Conservation (phyloP, 1,284 basidiomycete species). For the Ceratobasidium sp. region DNA sequence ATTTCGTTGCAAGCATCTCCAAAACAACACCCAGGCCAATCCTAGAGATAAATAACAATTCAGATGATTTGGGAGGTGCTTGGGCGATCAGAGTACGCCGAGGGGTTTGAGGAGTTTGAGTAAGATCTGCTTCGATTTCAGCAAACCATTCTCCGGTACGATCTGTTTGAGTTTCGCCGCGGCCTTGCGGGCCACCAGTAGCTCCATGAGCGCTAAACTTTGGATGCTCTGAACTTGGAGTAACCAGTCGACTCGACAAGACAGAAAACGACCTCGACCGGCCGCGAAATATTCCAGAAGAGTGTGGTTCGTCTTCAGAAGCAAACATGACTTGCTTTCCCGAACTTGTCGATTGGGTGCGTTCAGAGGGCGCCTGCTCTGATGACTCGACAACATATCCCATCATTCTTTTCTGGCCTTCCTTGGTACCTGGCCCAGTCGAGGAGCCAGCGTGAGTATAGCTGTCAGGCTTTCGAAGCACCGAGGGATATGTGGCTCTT, state of each 20-base stretch:
- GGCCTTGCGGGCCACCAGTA: not conserved
- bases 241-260: not conserved
- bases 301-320: not conserved
- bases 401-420: not conserved
- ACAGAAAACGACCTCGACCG: not conserved
- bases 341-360: not conserved
- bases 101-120: not conserved
- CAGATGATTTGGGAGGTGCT: not conserved
- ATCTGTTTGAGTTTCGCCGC: not conserved
- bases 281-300: not conserved
- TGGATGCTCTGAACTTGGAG: not conserved
- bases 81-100: not conserved
- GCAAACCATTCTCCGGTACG: not conserved
- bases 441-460: constrained; percentile 16
- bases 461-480: no score
- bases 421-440: constrained; percentile 12
- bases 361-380: not conserved
- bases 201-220: not conserved
- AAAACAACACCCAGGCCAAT: not conserved
- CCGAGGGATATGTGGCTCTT: no score
- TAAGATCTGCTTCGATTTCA: not conserved
- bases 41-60: not conserved
- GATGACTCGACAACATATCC: not conserved
- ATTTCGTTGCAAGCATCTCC: not conserved
- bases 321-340: not conserved